These are phyloP conservation scores for Scenedesmus sp. DNA, from an alignment of 163 green algal species.

Conservation along the genomic window DNA sequence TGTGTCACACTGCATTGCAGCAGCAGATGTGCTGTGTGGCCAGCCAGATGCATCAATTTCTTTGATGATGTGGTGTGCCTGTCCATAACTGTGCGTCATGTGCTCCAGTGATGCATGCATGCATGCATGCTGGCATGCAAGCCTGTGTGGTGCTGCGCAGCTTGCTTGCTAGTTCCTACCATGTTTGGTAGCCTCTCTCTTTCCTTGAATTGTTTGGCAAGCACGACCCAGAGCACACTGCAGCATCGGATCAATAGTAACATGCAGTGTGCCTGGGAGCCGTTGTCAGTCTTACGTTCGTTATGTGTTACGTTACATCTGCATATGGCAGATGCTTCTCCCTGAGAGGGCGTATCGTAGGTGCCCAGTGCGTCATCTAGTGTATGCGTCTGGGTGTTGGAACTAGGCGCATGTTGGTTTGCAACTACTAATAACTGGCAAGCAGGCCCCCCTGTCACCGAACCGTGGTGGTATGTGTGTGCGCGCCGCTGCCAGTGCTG, in stretches of 20 bases:
- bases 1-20: no score
- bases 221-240: background rate
- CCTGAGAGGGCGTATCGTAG: no score
- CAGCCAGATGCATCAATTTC: no score
- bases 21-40: no score
- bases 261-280: background rate
- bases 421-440: background rate
- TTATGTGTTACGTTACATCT: background rate
- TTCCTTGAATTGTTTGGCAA: background rate
- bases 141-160: no score
- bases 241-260: background rate
- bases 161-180: background rate
- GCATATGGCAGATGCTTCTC: no score
- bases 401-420: no score
- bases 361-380: background rate
- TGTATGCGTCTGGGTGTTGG: background rate
- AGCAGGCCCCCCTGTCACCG: background rate
- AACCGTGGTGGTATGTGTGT: background rate
- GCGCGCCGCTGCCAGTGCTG: background rate
- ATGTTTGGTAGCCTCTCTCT: background rate
- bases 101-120: background rate
- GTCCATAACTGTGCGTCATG: no score
- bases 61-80: no score
- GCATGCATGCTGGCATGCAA: background rate
- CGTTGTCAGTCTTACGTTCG: background rate